Evolutionary conservation across 1,139 yeast species (phyloP), one percentile per base, ranked within the genome.

Genomic region (Diutina scorzettiae): DNA sequence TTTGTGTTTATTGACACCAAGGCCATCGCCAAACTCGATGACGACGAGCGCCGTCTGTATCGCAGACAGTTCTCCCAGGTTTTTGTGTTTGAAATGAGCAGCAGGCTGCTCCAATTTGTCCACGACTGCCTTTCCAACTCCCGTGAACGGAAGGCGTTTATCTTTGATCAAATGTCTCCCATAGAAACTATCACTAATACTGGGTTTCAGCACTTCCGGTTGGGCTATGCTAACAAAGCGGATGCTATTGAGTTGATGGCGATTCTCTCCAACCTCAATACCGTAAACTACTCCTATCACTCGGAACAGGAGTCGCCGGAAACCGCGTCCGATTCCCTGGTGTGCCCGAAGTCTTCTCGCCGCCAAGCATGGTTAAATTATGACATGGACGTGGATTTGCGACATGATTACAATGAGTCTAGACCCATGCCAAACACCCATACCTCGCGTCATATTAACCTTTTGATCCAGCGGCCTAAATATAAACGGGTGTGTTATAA

Each of bases 301-400:
- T n/a, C n/a, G n/a, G n/a, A n/a, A n/a, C n/a, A n/a, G n/a, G n/a
- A n/a, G n/a, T n/a, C n/a, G n/a, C n/a, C n/a, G n/a, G n/a, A n/a
- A n/a, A n/a, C n/a, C n/a, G n/a, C n/a, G n/a, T n/a, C n/a, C n/a
- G n/a, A n/a, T n/a, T n/a, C n/a, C n/a, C n/a, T n/a, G n/a, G n/a
- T n/a, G n/a, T n/a, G n/a, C n/a, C 21, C 11, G 6, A 30, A 30
- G 18, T n/a, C n/a, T n/a, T n/a, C n/a, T n/a, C n/a, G n/a, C n/a
- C 39, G 39, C 12, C 39, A 9, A 5, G 28, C 63, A 11, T 66
- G 72, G 72, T 53, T 66, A 5, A 58, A 65, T 59, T 64, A 61
- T 47, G 70, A 65, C 31, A 52, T 51, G 40, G 70, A 65, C 45
- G 54, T 53, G 33, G 57, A 58, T 34, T 53, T 64, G 24, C 58